Percentiles rank a stretch among this genome's conserved stretches.
phyloP scores from a whole-genome alignment of 2,329 filamentous ascomycete genomes.

The Fusarium sp. region DNA sequence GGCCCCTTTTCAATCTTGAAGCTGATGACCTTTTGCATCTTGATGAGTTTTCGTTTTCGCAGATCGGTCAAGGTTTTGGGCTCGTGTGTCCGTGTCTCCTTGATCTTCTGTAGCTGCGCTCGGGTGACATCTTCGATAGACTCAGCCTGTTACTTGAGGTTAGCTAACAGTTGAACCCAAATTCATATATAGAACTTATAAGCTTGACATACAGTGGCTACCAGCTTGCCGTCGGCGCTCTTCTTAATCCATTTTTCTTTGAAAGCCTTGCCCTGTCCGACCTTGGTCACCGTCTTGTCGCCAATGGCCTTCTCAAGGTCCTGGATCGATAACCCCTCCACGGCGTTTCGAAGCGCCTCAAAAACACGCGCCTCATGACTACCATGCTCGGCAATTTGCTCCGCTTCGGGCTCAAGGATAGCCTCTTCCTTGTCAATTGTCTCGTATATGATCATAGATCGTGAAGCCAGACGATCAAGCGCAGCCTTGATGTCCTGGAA shows the following conservation, averaged over 20 bases:
- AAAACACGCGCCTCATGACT: conserved; percentile 87
- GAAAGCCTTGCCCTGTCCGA: conserved; percentile 96
- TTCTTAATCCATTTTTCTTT: conserved; percentile 78
- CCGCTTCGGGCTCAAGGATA: conserved; percentile 77
- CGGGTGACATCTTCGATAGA: conserved; percentile 83
- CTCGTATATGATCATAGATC: conserved; percentile 88
- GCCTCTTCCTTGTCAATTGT: conserved; percentile 83
- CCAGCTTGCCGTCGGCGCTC: conserved; percentile 65
- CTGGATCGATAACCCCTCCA: conserved; percentile 83
- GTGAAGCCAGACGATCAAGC: conserved; percentile 83
- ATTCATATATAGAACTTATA: not conserved
- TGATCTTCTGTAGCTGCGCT: conserved; percentile 77
- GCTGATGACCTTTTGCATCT: conserved; percentile 81
- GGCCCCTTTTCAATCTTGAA: conserved; percentile 86
- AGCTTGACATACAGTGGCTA: conserved; percentile 57
- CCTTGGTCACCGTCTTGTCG: conserved; percentile 76
- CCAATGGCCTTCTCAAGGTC: conserved; percentile 76
- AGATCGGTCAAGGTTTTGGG: conserved; percentile 81
- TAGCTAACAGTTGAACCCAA: not conserved
- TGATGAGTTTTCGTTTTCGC: conserved; percentile 91
- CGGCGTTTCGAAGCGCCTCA: conserved; percentile 73
- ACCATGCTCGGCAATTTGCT: conserved; percentile 76
- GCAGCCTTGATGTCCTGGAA: conserved; percentile 83
- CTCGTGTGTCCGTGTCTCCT: conserved; percentile 76
- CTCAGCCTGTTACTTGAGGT: conserved; percentile 59